phyloP scores from a whole-genome alignment of 371 early-diverging fungal genomes.

The Mucor sp. region DNA sequence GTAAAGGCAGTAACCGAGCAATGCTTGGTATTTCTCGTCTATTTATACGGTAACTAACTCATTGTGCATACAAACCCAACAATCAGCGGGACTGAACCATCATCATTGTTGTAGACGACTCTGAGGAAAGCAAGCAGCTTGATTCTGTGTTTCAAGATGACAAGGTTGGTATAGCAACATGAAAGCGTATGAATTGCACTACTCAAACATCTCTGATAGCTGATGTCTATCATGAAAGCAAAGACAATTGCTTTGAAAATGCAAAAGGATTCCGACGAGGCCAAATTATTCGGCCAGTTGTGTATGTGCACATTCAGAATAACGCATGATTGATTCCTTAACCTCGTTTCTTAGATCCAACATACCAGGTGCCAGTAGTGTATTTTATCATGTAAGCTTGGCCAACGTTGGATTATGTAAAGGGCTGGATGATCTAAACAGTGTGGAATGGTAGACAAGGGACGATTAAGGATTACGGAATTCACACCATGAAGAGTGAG shows the following conservation, averaged over 20 bases:
- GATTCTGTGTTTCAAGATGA: background rate
- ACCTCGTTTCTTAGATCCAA: slow-evolving; percentile 7
- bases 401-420: no score
- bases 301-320: background rate
- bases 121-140: slow-evolving; percentile 11
- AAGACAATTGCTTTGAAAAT: slow-evolving; percentile 9
- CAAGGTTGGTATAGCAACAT: background rate
- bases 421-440: background rate
- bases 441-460: background rate
- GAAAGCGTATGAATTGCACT: background rate
- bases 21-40: slow-evolving; percentile 6
- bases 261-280: slow-evolving; percentile 12
- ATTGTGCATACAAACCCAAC: background rate
- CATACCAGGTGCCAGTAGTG: slow-evolving; percentile 10
- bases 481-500: background rate
- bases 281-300: slow-evolving; percentile 13
- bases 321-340: background rate
- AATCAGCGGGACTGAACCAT: background rate
- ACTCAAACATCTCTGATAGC: background rate
- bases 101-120: slow-evolving; percentile 3
- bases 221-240: background rate
- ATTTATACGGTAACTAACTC: slow-evolving; percentile 10
- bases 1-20: slow-evolving; percentile 2
- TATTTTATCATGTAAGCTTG: slow-evolving; percentile 13
- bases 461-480: background rate